Evolutionary conservation across 1,284 basidiomycete species (phyloP), one percentile per base, ranked within the genome.

Genomic region (Hypsizygus ulmarius): DNA sequence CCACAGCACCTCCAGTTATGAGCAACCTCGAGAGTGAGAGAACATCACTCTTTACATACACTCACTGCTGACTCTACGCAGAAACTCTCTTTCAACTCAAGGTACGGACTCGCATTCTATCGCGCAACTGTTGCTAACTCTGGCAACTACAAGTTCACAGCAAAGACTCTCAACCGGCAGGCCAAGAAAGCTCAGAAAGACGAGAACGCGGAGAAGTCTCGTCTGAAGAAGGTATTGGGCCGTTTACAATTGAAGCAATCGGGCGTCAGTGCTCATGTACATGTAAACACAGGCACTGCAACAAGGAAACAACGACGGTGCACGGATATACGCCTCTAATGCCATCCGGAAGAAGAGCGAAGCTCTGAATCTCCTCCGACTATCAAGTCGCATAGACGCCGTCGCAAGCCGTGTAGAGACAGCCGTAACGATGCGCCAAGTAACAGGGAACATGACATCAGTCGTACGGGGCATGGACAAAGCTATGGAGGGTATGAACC

Each of bases 341-440:
- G 93, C 97, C 37, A 99, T 99, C 63, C 81, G 97, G 46, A 99
- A 99, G 82, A 98, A 99, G 81, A 93, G 84, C 54, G 97, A 99
- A 67, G 74, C 87, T 0, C 74, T 99, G 55, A 99, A 98, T 67
- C 75, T 97, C 4, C 78, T 97, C 7, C 78, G 93, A 36, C 72
- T 97, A 21, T 83, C 88, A 0, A 93, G 90, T 60, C 78, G 97
- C 27, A 93, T 99, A 66, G 97, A 99, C 65, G 95, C 97, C 4
- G 97, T 99, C 3, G 90, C 94, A 1, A 95, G 91, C 60, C 74
- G 97, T 18, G 96, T 99, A 0, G 96, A 99, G 72, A 99, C 97
- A n/a, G 97, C 97, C 0, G 95, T 99, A 34, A 97, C 96, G 45
- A 98, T 99, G 93, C 82, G 93, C 43, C 82, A 90, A 67, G 84